Evolutionary conservation across 2,329 filamentous ascomycete genomes (phyloP).

Genomic region (Aspergillus fructus): DNA sequence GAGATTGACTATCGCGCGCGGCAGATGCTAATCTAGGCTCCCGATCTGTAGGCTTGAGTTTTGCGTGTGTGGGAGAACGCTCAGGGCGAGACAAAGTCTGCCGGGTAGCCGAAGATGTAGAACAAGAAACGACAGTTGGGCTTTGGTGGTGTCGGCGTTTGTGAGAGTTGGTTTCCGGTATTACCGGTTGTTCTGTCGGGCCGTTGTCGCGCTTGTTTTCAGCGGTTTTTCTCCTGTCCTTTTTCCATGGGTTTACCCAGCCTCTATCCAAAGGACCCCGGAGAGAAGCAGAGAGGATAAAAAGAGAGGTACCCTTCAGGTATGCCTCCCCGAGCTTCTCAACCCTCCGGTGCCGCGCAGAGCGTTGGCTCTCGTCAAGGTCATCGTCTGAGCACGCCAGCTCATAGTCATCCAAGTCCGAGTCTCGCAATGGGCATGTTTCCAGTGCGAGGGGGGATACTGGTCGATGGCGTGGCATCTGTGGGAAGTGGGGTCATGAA

Average conservation of each 20-base stretch:
- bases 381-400: slow-evolving; percentile 42
- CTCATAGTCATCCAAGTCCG: slow-evolving; percentile 27
- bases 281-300: slow-evolving; percentile 47
- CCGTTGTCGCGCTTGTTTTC: background rate
- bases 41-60: background rate
- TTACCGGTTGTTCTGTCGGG: slow-evolving; percentile 18
- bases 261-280: slow-evolving; percentile 45
- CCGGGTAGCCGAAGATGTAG: slow-evolving; percentile 1
- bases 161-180: slow-evolving; percentile 30
- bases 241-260: slow-evolving; percentile 50
- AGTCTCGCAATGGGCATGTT: slow-evolving; percentile 25
- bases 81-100: background rate
- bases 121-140: slow-evolving; percentile 3
- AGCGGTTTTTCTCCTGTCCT: slow-evolving; percentile 17
- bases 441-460: slow-evolving; percentile 38
- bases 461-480: slow-evolving; percentile 35
- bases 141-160: slow-evolving; percentile 21
- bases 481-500: slow-evolving; percentile 17
- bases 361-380: slow-evolving; percentile 29
- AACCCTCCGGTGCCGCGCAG: slow-evolving; percentile 43
- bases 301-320: slow-evolving; percentile 42
- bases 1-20: background rate
- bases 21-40: background rate
- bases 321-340: slow-evolving; percentile 44
- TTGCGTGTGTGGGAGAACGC: background rate